Evolutionary conservation across 768 basidiomycete genomes (phyloP).

Genomic region (Pleurotus djamor): DNA sequence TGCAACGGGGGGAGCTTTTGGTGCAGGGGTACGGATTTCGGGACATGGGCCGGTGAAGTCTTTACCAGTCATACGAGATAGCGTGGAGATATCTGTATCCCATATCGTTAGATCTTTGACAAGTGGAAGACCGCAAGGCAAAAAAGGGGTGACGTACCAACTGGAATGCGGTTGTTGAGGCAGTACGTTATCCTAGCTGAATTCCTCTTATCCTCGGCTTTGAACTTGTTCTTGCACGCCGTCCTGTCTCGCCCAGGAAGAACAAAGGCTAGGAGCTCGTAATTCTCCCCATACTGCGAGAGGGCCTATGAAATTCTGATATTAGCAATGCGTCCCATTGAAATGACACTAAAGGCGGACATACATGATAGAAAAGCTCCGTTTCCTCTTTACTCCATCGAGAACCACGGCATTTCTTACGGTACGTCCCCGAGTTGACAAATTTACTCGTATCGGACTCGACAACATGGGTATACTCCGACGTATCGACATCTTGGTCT

Average conservation of each 20-base stretch:
- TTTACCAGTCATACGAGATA: slow-evolving; percentile 81
- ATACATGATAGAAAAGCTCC: slow-evolving; percentile 81
- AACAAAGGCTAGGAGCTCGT: slow-evolving; percentile 86
- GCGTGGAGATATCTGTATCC: slow-evolving; percentile 60
- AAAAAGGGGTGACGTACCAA: slow-evolving; percentile 48
- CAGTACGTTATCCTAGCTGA: slow-evolving; percentile 72
- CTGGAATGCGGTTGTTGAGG: slow-evolving; percentile 72
- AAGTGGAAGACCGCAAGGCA: neutral
- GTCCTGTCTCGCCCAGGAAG: slow-evolving; percentile 84
- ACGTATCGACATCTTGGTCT: slow-evolving; percentile 61
- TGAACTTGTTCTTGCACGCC: slow-evolving; percentile 93
- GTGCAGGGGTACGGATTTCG: slow-evolving; percentile 48
- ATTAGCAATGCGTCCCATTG: slow-evolving; percentile 10
- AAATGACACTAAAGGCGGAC: slow-evolving; percentile 18
- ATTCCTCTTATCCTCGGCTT: slow-evolving; percentile 83
- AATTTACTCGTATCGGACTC: slow-evolving; percentile 85
- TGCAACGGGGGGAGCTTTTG: slow-evolving; percentile 8
- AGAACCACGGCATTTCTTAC: slow-evolving; percentile 76
- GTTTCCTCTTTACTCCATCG: slow-evolving; percentile 93
- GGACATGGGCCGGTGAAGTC: slow-evolving; percentile 84
- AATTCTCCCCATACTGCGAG: slow-evolving; percentile 88
- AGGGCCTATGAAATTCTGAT: slow-evolving; percentile 59
- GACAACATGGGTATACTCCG: slow-evolving; percentile 73
- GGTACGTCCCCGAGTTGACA: slow-evolving; percentile 80
- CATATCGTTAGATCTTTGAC: neutral